Base-by-base conservation (phyloP, 306 rosid genomes). In the Cucumis sativus region DNA sequence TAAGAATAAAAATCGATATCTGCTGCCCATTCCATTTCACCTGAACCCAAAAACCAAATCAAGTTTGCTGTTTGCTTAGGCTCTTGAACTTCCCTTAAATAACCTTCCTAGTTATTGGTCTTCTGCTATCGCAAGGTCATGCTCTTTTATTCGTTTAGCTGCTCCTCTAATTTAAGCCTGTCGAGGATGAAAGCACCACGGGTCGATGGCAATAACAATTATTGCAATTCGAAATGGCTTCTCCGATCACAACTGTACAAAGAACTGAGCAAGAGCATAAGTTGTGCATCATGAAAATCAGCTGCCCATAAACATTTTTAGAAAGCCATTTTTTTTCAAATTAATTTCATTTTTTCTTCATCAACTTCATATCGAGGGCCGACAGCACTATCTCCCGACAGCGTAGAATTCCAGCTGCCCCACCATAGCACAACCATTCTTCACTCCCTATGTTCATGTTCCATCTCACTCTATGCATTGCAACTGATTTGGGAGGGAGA, bases 371-470 rank as follows among this genome's bases (percentile, higher is more conserved):
- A 63, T 95, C 92, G 2, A 65, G 18, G 8, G 84, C 63, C 18
- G 91, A 84, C 73, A 84, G 77, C 75, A 82, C 85, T 83, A 95
- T 89, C 84, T 90, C 88, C 76, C 90, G 93, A 80, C 97, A 95
- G 20, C 99, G 97, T 41, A 95, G 85, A 49, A 95, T 9, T 71
- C 99, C 97, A 28, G 87, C 86, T 6, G 93, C 99, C 65, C 97
- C 97, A 45, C 97, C 99, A 65, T 77, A 89, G 85, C 93, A 89
- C 87, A 92, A 51, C 99, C 99, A 92, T 87, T 81, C 90, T 81
- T 95, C 99, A 81, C 97, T 87, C 41, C 97, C 99, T 65, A 81
- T 79, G 86, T 95, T 95, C 96, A 86, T 87, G 87, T 92, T 95
- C 99, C 97, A 92, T 82, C 97, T 90, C 82, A 95, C 90, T 80